Evolutionary conservation across 1,139 yeast genomes (phyloP), one percentile per base, ranked within the genome.

Genomic region (Meyerozyma elateridarum): DNA sequence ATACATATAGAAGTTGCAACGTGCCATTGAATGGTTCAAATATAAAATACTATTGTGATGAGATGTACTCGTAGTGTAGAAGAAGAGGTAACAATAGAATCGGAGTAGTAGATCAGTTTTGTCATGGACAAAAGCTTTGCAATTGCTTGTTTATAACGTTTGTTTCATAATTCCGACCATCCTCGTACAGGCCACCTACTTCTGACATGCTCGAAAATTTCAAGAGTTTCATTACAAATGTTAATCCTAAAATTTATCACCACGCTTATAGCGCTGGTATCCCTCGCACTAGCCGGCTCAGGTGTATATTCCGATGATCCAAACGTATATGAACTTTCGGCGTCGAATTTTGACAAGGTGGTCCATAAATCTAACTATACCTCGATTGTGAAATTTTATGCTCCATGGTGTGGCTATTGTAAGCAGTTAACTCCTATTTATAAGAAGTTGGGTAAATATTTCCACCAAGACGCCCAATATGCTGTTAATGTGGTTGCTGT

Each of bases 321-420:
- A 1, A 64, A 74, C 32, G 73, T 85, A 4, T 63, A 67, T 30
- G 88, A 83, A 46, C 60, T 84, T 29, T 67, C 70, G 8, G 60
- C 77, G 1, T 49, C 64, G 12, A 77, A 61, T 30, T 88, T 89
- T 51, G 76, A 79, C 38, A 70, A 73, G 40, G 81, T 78, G 31
- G 77, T 89, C 4, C 65, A 76, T 30, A 56, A 64, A 24, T 67
- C 93, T 6, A 85, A 87, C 52, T 84, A 85, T 45, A 82, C 95
- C 3, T 62, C 95, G 2, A 63, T 89, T 5, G 93, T 91, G 13
- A 89, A 88, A 57, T 91, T 89, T 53, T 91, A 91, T 54, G 97
- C 97, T 4, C 97, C 97, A 22, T 91, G 97, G 97, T 91, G 97
- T 64, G 88, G 89, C 1, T 77, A 82, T 51, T 83, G 93, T 48